Conservation (phyloP, 2,329 filamentous ascomycete genomes). For the Ustulina deusta region DNA sequence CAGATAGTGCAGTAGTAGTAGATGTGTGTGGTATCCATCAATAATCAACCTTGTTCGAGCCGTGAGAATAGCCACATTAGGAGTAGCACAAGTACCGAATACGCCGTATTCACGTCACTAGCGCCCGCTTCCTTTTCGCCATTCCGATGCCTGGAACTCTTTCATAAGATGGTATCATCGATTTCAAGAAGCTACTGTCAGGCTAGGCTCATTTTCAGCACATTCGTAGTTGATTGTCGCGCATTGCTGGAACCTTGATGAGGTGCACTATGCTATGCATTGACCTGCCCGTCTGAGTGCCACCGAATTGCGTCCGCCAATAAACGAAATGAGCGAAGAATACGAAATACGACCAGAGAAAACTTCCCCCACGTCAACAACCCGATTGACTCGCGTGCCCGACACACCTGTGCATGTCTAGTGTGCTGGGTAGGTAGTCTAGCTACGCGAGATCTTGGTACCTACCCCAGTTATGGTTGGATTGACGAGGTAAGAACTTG, state of each 20-base stretch:
- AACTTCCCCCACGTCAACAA: neutral
- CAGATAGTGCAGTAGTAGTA: neutral
- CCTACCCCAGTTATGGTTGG: neutral
- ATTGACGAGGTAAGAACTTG: slow-evolving; percentile 14
- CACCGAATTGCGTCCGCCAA: slow-evolving; percentile 3
- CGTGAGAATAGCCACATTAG: neutral
- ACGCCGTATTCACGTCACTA: slow-evolving; percentile 21
- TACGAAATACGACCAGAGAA: slow-evolving; percentile 33
- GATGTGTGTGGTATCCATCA: neutral
- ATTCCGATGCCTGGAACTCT: neutral
- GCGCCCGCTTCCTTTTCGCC: neutral
- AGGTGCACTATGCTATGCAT: slow-evolving; percentile 8
- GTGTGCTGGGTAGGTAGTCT: too few relatives aligned
- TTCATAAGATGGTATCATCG: neutral
- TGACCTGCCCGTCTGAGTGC: neutral
- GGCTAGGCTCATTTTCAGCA: neutral
- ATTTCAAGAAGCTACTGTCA: neutral
- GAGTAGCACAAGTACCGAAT: slow-evolving; percentile 9
- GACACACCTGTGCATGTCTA: slow-evolving; percentile 6
- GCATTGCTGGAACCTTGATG: neutral
- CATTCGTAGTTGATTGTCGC: neutral
- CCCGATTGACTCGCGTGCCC: slow-evolving; percentile 26
- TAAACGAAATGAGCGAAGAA: neutral
- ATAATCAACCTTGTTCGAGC: neutral
- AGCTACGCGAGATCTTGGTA: neutral